Conservation (phyloP, 345 rosid genomes). For the Euphorbia lathyris region DNA sequence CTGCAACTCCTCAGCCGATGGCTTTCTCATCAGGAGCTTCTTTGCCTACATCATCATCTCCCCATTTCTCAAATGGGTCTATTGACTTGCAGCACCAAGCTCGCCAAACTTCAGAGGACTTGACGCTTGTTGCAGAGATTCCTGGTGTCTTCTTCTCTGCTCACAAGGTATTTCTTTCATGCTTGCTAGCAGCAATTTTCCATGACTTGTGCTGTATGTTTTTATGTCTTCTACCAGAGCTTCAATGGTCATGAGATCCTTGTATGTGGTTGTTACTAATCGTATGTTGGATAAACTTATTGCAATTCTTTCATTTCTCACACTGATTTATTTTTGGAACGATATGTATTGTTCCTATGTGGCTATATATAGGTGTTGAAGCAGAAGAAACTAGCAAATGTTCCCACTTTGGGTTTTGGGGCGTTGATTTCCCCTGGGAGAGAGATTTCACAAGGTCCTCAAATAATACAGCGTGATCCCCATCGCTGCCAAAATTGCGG, state of each 20-base stretch:
- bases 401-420: conserved; percentile 89
- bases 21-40: conserved; percentile 73
- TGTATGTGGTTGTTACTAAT: neutral
- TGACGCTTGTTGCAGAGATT: conserved; percentile 37
- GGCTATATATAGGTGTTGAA: conserved; percentile 58
- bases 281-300: neutral
- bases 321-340: neutral
- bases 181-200: neutral
- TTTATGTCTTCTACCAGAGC: neutral
- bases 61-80: conserved; percentile 68
- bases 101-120: conserved; percentile 53
- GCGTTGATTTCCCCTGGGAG: conserved; percentile 86
- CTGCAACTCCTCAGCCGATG: conserved; percentile 87
- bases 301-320: neutral
- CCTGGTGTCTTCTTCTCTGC: conserved; percentile 76
- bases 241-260: neutral
- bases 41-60: conserved; percentile 78
- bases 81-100: conserved; percentile 48
- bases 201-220: neutral
- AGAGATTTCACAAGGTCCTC: conserved; percentile 77
- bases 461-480: conserved; percentile 75
- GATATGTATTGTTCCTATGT: neutral
- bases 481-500: conserved; percentile 91
- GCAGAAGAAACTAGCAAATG: conserved; percentile 85
- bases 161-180: conserved; percentile 52